Evolutionary conservation across 2,329 filamentous ascomycete genomes (phyloP).

Genomic region (Pseudogymnoascus sp.): DNA sequence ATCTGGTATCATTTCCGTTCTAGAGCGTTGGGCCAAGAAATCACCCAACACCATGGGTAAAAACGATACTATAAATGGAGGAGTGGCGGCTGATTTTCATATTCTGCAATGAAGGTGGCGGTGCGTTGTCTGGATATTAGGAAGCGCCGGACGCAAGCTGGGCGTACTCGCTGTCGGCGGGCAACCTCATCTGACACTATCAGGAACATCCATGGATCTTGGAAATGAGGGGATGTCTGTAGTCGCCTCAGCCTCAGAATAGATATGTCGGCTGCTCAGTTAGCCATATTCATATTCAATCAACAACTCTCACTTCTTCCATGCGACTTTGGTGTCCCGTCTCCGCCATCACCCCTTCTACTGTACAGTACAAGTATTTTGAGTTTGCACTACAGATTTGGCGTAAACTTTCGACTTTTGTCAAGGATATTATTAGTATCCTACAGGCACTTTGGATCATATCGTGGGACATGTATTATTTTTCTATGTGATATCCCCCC

Average conservation of each 20-base stretch:
- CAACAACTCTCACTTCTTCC: neutral
- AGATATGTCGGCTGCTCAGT: neutral
- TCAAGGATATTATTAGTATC: neutral
- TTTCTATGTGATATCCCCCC: neutral
- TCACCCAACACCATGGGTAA: neutral
- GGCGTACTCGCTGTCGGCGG: neutral
- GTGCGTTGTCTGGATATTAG: neutral
- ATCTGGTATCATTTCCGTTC: conserved; percentile 19
- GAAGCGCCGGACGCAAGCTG: neutral
- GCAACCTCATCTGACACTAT: neutral
- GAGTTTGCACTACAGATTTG: neutral
- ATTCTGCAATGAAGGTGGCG: neutral
- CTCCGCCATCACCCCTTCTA: too few species aligned
- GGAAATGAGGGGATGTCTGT: neutral
- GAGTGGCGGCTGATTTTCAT: neutral
- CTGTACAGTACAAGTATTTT: neutral
- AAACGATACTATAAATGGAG: neutral
- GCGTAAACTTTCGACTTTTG: neutral
- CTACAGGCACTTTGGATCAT: neutral
- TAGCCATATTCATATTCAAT: neutral
- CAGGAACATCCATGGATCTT: neutral
- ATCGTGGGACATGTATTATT: neutral
- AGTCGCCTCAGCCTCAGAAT: neutral
- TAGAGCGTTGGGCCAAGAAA: conserved; percentile 12
- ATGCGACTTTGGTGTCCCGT: neutral